A percentile compares a stretch with the other conserved stretches of the same genome.
phyloP scores from a whole-genome alignment of 1,139 yeast genomes.

The Arxiozyma slooffiae region DNA sequence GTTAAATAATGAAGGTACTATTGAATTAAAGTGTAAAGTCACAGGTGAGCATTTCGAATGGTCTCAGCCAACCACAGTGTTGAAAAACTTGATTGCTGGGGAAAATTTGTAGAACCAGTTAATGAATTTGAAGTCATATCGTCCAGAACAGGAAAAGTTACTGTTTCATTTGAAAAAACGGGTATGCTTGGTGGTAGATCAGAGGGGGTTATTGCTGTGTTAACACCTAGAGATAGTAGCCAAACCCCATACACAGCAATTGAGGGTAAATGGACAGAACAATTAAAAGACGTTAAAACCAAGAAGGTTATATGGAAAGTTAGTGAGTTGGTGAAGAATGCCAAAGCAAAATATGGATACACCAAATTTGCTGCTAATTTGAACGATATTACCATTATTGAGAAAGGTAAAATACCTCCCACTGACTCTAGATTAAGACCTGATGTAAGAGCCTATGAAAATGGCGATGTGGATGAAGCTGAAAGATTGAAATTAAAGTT shows the following conservation, averaged over 20 bases:
- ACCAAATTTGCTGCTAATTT: conserved; percentile 72
- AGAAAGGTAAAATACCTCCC: conserved; percentile 56
- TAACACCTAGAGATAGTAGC: conserved; percentile 31
- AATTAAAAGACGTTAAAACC: conserved; percentile 23
- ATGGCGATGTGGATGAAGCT: conserved; percentile 59
- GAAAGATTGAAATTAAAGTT: conserved; percentile 55
- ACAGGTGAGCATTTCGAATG: conserved; percentile 71
- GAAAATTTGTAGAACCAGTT: conserved; percentile 86
- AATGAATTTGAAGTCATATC: conserved; percentile 60
- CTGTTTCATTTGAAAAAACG: conserved; percentile 61
- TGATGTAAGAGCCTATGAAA: conserved; percentile 64
- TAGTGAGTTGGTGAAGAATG: conserved; percentile 42
- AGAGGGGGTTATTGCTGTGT: conserved; percentile 59
- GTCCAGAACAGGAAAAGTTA: conserved; percentile 57
- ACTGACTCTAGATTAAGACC: conserved; percentile 89
- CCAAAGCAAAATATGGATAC: conserved; percentile 68
- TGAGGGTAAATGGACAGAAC: conserved; percentile 29
- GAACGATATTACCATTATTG: conserved; percentile 67
- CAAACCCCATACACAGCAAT: conserved; percentile 14
- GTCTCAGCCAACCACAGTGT: conserved; percentile 71
- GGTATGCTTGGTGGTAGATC: conserved; percentile 79
- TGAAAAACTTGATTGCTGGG: conserved; percentile 86
- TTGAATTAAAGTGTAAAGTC: conserved; percentile 44
- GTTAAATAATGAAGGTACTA: conserved; percentile 61
- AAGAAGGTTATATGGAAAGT: conserved; percentile 34